A percentile compares a stretch with the other conserved stretches of the same genome.
These are phyloP conservation scores for Candida silvicultrix DNA, from an alignment of 805 yeast genomes.

Conservation along the genomic window DNA sequence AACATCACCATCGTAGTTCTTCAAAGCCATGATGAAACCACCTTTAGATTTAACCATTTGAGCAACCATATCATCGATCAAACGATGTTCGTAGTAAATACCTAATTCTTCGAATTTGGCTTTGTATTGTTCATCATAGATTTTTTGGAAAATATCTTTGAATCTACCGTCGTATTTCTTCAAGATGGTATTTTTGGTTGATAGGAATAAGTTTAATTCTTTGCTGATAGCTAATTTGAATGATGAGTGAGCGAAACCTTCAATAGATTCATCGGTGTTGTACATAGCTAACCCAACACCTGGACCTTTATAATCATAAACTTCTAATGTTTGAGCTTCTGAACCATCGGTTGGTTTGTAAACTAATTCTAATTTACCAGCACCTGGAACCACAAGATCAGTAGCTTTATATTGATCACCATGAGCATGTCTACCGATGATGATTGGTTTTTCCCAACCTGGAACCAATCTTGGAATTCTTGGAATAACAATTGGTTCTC, in stretches of 20 bases:
- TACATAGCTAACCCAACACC: conserved; percentile 83
- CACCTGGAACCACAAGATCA: conserved; percentile 58
- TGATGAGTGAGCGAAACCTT: conserved; percentile 74
- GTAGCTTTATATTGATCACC: conserved; percentile 85
- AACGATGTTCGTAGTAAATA: conserved; percentile 72
- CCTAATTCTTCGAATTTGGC: conserved; percentile 51
- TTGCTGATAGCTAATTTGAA: conserved; percentile 67
- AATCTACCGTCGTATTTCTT: conserved; percentile 80
- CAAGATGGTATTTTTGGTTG: conserved; percentile 77
- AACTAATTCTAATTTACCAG: conserved; percentile 61
- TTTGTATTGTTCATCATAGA: conserved; percentile 55
- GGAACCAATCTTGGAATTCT: conserved; percentile 74
- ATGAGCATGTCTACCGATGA: conserved; percentile 81
- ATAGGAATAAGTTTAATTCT: conserved; percentile 56
- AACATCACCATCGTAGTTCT: conserved; percentile 84
- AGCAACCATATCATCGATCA: conserved; percentile 85
- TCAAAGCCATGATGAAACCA: conserved; percentile 74
- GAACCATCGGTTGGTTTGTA: conserved; percentile 60
- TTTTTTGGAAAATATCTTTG: conserved; percentile 69
- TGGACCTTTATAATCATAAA: conserved; percentile 55
- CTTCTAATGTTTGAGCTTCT: conserved; percentile 39
- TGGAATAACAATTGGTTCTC: conserved; percentile 78
- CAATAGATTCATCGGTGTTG: conserved; percentile 73
- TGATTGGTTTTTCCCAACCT: conserved; percentile 76
- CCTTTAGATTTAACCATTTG: conserved; percentile 84